Evolutionary conservation across 148 eudicot genomes (phyloP).

Genomic region (Cornus florida): DNA sequence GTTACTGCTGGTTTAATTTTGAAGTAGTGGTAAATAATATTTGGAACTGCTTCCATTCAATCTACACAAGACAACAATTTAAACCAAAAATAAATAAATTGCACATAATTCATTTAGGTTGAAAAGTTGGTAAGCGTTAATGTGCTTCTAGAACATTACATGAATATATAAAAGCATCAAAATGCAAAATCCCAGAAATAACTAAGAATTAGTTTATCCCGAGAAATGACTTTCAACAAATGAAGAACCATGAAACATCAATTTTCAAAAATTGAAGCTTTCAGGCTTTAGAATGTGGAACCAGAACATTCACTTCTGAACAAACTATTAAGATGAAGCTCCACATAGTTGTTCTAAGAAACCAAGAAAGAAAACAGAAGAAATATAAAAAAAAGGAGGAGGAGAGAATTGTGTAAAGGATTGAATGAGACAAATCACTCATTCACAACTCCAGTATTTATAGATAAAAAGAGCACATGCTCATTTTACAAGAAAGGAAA

Average conservation of each 20-base stretch:
- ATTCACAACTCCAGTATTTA: no score
- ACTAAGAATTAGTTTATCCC: background rate
- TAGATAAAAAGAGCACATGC: no score
- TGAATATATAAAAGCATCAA: background rate
- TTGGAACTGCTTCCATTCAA: background rate
- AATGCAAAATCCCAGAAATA: background rate
- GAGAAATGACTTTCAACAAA: background rate
- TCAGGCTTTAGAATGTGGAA: background rate
- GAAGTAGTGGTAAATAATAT: background rate
- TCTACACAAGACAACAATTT: background rate
- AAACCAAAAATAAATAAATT: background rate
- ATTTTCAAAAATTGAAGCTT: background rate
- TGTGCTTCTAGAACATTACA: background rate
- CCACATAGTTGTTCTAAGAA: background rate
- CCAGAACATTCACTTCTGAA: background rate
- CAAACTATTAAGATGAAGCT: background rate
- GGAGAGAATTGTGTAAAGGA: no score
- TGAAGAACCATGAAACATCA: background rate
- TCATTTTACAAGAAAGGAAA: no score
- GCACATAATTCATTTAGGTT: background rate
- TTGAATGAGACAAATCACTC: no score
- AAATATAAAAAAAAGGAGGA: no score
- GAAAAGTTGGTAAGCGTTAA: background rate
- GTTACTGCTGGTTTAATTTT: background rate
- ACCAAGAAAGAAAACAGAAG: background rate